Conservation (phyloP, 768 basidiomycete genomes). For the Leucocoprinus leucothites region DNA sequence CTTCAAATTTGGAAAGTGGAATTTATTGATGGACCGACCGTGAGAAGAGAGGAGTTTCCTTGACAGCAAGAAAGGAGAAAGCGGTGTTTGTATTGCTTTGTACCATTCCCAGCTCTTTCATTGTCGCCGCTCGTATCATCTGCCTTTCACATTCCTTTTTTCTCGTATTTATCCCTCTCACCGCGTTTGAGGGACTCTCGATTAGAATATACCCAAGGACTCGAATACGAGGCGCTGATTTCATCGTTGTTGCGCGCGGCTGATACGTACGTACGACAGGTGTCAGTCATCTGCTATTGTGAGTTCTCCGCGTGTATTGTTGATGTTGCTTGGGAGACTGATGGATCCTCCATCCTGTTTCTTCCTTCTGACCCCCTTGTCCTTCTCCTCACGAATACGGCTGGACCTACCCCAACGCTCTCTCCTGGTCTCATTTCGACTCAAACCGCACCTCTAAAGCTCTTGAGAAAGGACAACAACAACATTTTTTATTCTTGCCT, state of each 20-base stretch:
- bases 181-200: neutral
- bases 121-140: neutral
- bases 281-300: conserved; percentile 7
- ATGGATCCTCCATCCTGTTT: neutral
- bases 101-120: neutral
- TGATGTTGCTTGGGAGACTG: conserved; percentile 7
- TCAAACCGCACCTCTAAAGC: neutral
- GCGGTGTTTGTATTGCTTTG: neutral
- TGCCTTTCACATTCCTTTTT: neutral
- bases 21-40: neutral
- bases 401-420: conserved; percentile 9
- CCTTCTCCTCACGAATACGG: conserved; percentile 14
- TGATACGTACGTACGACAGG: conserved; percentile 2
- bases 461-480: neutral
- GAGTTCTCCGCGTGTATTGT: neutral
- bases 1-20: neutral
- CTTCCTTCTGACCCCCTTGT: conserved; percentile 12
- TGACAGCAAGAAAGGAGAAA: neutral
- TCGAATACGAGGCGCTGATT: neutral
- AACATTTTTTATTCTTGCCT: neutral
- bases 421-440: neutral
- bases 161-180: neutral
- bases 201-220: neutral
- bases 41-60: conserved; percentile 6
- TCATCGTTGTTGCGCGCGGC: neutral